These are phyloP conservation scores for Daldinia concentrica DNA, from an alignment of 495 filamentous ascomycete genomes.

Conservation along the genomic window DNA sequence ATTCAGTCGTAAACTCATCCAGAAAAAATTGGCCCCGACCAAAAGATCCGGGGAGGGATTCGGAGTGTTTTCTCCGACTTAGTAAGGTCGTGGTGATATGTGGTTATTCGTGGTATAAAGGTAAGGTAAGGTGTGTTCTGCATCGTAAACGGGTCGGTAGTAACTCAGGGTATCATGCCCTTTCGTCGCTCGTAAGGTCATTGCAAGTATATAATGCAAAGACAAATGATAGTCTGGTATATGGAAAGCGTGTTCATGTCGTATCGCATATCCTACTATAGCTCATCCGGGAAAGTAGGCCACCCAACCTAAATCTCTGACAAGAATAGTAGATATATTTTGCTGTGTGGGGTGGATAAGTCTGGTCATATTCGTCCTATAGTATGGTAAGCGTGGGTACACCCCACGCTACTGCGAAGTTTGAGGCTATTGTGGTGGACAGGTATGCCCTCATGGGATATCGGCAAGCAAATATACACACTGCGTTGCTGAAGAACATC, in stretches of 20 bases:
- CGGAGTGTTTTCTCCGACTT: background rate
- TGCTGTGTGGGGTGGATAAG: no score
- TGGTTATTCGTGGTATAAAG: background rate
- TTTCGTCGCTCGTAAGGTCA: background rate
- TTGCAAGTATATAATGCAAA: background rate
- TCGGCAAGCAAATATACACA: background rate
- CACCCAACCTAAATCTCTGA: background rate
- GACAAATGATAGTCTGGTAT: background rate
- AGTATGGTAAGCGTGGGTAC: no score
- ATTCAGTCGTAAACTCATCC: background rate
- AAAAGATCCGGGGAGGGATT: background rate
- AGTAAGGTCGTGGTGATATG: background rate
- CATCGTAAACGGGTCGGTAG: background rate
- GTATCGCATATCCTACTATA: background rate
- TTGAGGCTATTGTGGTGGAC: no score
- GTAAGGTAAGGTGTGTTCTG: background rate
- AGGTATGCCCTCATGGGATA: background rate
- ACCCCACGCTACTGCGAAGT: no score
- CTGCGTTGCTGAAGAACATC: background rate
- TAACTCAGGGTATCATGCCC: background rate
- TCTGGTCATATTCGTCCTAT: no score
- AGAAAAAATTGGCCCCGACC: background rate
- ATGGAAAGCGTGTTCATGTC: background rate
- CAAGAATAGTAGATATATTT: no score
- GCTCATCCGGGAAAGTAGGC: background rate